Base-by-base conservation (phyloP, 306 rosid species). In the Inga oerstediana region DNA sequence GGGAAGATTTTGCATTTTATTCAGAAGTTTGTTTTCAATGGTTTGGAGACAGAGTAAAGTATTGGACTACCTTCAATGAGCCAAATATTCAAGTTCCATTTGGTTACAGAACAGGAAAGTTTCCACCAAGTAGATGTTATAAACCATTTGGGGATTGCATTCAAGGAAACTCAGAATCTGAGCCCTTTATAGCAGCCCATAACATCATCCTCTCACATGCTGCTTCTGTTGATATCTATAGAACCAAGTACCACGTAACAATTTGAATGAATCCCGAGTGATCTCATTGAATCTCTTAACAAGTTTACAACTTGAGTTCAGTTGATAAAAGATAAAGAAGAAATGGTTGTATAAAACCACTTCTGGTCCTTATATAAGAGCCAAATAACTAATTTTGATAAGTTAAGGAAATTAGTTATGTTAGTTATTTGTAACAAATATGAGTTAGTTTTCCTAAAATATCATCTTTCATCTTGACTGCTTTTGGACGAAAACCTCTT, bases 191-290 rank as follows among this genome's bases (percentile, higher is more conserved):
- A 44, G 95, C 88, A 46, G 95, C 94, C 20, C 90, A 89, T 77
- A 94, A 92, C 77, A 78, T 91, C 1, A 87, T 94, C 39, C 75
- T 89, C 48, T 86, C 98, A 3, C 98, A 94, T 70, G 86, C 93
- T 1, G 82, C 91, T 64, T 91, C 89, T 34, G 93, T 89, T 76
- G 13, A 88, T 43, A 20, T 85, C 5, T 94, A 91, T 58, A 81
- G 88, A 83, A 83, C 88, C 72, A 88, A 88, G 74, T 92, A 91
- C 68, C 97, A 92, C 86, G 97, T 86, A 82, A 4, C 14, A 14
- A 51, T 51, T 14, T 51, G 20, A 17, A 19, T 19, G 3, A 54
- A 10, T 16, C 51, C 1, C n/a, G 7, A 54, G 61, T 54, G 24
- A 54, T 54, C 10, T 54, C 24, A 17, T 19, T 54, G 5, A 54